Evolutionary conservation across 495 filamentous ascomycete species (phyloP), one percentile per base, ranked within the genome.

Genomic region (Xylaria palmicola): DNA sequence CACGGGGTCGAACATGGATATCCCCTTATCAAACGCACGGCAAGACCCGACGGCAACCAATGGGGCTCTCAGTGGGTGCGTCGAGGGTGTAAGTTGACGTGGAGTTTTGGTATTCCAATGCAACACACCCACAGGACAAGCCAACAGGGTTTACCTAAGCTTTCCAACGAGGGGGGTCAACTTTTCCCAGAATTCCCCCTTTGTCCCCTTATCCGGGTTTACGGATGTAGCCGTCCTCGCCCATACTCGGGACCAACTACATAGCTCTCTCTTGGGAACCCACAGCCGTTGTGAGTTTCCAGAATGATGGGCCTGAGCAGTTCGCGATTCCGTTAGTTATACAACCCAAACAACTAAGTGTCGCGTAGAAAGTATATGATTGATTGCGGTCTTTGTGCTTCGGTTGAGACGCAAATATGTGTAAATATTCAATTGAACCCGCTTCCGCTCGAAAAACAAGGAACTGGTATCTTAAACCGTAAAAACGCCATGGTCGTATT

Each of bases 381-480:
- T 4, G 2, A 27, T 15, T 56, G 36, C 6, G n/a, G 9, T 56
- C 24, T 17, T 13, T 8, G 36, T 29, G 13, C 9, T 54, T 40
- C 22, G 8, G 8, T 26, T 17, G n/a, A 19, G 37, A 13, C 36
- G 15, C 3, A 27, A 55, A 7, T 36, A 22, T 34, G 32, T 8
- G 24, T 43, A 44, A 7, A n/a, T n/a, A n/a, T 43, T 44, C 12
- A 10, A 32, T 43, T 56, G 8, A 53, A 39, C 37, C 20, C 7
- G 7, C 4, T 27, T 44, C 7, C 26, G 39, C 26, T 34, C 43
- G 27, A 51, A 20, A 56, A 22, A n/a, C 37, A 56, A 56, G 27
- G 12, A 1, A 44, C 5, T 56, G 53, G 53, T 56, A 56, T 56
- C 53, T 44, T 32, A 44, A 37, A 44, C 53, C 53, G 24, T n/a